Evolutionary conservation across 352 stramenopile species (phyloP).

Genomic region (Lagenidium giganteum): DNA sequence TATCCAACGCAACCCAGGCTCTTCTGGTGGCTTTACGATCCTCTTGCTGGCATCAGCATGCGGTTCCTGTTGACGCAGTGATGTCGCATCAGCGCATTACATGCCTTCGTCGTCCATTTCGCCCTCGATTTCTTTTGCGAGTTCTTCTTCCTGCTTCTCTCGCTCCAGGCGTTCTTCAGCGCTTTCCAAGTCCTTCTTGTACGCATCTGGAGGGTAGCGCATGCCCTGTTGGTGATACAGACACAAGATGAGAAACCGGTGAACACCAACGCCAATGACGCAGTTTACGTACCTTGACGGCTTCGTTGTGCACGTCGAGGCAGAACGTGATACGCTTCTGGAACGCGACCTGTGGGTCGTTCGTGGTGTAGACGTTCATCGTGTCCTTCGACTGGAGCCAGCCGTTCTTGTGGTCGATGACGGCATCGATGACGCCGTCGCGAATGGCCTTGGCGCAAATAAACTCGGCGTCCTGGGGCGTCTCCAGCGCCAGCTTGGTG

Average conservation of each 20-base stretch:
- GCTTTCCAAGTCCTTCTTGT: conserved; percentile 96
- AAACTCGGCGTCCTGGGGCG: conserved; percentile 92
- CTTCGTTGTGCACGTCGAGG: conserved; percentile 98
- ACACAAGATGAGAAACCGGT: no score
- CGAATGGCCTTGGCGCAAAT: conserved; percentile 97
- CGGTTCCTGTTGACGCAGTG: no score
- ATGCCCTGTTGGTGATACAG: conserved; percentile 60
- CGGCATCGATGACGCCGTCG: conserved; percentile 98
- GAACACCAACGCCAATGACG: conserved; percentile 1
- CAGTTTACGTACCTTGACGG: conserved; percentile 80
- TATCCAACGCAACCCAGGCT: no score
- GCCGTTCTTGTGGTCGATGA: conserved; percentile 95
- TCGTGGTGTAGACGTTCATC: conserved; percentile 89
- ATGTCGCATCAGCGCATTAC: conserved; percentile 23
- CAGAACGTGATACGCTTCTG: conserved; percentile 98
- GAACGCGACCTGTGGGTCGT: conserved; percentile 94
- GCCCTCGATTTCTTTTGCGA: conserved; percentile 97
- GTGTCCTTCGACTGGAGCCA: conserved; percentile 91
- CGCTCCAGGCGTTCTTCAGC: conserved; percentile 88
- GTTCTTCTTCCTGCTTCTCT: conserved; percentile 92
- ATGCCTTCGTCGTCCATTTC: conserved; percentile 94
- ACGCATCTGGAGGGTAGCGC: conserved; percentile 96
- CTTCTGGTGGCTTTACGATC: no score
- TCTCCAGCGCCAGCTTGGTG: conserved; percentile 91
- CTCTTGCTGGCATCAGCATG: no score